phyloP scores from a whole-genome alignment of 1,284 basidiomycete genomes.

The Cryptococcus sp. region DNA sequence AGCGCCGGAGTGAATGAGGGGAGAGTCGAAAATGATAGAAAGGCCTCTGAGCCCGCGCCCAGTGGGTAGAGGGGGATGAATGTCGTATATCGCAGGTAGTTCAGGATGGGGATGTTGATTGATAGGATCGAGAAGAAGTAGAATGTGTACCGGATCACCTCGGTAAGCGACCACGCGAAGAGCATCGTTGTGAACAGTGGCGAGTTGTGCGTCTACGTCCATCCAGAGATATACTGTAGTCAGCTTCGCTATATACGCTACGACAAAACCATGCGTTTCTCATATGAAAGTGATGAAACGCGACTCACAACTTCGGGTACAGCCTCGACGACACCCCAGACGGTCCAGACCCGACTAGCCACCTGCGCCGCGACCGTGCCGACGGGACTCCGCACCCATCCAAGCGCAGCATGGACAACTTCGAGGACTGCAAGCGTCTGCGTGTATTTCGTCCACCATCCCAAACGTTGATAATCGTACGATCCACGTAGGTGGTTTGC shows the following conservation, averaged over 20 bases:
- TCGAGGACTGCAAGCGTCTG: constrained; percentile 82
- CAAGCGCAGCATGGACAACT: constrained; percentile 75
- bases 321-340: constrained; percentile 78
- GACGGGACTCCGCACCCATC: constrained; percentile 83
- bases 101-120: constrained; percentile 48
- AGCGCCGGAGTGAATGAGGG: constrained; percentile 58
- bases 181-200: constrained; percentile 90
- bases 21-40: constrained; percentile 77
- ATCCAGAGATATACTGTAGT: not conserved
- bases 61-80: constrained; percentile 92
- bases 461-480: constrained; percentile 58
- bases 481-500: constrained; percentile 59
- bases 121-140: constrained; percentile 75
- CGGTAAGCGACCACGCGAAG: constrained; percentile 88
- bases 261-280: not conserved
- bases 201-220: constrained; percentile 16
- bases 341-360: constrained; percentile 76
- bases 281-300: not conserved
- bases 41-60: constrained; percentile 87
- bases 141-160: constrained; percentile 88
- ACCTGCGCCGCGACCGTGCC: constrained; percentile 84
- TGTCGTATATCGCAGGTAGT: constrained; percentile 71
- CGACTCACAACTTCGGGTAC: constrained; percentile 52
- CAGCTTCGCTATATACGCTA: not conserved
- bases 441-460: constrained; percentile 66